Base-by-base conservation (phyloP, 352 stramenopile species). In the Phytophthora quininea region DNA sequence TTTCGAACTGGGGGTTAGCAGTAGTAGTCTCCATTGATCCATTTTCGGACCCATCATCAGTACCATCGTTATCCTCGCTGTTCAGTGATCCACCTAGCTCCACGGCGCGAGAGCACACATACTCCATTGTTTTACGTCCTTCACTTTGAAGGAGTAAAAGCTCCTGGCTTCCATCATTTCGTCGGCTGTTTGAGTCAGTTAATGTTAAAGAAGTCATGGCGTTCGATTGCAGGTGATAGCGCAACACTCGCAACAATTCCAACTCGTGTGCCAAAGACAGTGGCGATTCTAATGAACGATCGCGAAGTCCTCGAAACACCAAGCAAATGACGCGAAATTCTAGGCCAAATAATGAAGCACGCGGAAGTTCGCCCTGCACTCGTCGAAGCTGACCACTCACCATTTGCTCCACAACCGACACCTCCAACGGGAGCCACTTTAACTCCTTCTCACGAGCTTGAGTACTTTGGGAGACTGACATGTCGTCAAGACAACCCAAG, bases 51-150 rank as follows among this genome's bases (percentile, higher is more conserved):
- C 63, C 53, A 15, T 65, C 66, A 11, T 74, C 49, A 56, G 71
- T 78, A 32, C 57, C 58, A 31, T 71, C 58, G 29, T 67, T 74
- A 3, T 82, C 71, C 19, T 73, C 64, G 30, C 65, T 73, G 53
- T 51, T 74, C 32, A 84, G 65, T 43, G 54, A 52, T 4, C 47
- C 55, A 11, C 66, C 69, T 2, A 84, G 53, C 14, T 76, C 73
- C 3, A 46, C 57, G 1, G 73, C 63, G 10, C 76, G 76, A 43
- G 62, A 49, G 10, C 65, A 72, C 37, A 93, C 37, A 51, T 87
- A 90, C 59, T 82, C 87, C 2, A 93, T 24, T 58, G 81, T 74
- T 24, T 56, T 73, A 11, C 67, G 72, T 3, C 84, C 84, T 69
- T 91, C 80, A 58, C 54, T 80, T 1, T 48, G 74, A 4, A 56